These are phyloP conservation scores for Blastocystis sp. DNA, from an alignment of 352 stramenopile genomes.

Conservation along the genomic window DNA sequence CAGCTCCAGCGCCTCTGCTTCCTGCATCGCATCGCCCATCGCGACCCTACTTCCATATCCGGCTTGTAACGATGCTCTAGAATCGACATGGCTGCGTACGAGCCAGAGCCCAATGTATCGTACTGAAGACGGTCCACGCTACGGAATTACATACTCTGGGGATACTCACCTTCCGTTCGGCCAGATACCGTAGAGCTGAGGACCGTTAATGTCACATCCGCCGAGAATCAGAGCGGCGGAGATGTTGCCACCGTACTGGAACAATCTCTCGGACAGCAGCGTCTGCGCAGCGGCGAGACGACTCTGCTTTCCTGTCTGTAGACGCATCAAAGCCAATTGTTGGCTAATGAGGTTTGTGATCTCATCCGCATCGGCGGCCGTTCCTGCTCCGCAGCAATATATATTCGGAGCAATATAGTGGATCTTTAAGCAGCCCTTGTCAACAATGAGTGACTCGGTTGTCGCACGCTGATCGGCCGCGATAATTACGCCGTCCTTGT, in stretches of 20 bases:
- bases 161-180: constrained; percentile 39
- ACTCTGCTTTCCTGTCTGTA: constrained; percentile 53
- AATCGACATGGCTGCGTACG: constrained; percentile 39
- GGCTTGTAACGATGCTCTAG: constrained; percentile 47
- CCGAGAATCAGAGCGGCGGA: constrained; percentile 41
- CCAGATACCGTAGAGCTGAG: constrained; percentile 55
- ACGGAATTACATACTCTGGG: background rate
- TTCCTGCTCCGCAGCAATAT: constrained; percentile 56
- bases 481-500: constrained; percentile 55
- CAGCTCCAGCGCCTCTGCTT: constrained; percentile 48
- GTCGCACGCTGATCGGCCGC: constrained; percentile 52
- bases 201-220: constrained; percentile 35
- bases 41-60: background rate
- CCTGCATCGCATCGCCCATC: background rate
- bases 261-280: constrained; percentile 37
- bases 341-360: constrained; percentile 37
- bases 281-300: constrained; percentile 31
- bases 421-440: constrained; percentile 52
- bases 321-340: constrained; percentile 45
- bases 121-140: constrained; percentile 13
- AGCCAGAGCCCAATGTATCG: constrained; percentile 43
- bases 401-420: constrained; percentile 58
- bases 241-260: constrained; percentile 53
- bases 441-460: constrained; percentile 48
- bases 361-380: constrained; percentile 49